phyloP scores from a whole-genome alignment of 352 stramenopile species.

The Pythium myriotylum region DNA sequence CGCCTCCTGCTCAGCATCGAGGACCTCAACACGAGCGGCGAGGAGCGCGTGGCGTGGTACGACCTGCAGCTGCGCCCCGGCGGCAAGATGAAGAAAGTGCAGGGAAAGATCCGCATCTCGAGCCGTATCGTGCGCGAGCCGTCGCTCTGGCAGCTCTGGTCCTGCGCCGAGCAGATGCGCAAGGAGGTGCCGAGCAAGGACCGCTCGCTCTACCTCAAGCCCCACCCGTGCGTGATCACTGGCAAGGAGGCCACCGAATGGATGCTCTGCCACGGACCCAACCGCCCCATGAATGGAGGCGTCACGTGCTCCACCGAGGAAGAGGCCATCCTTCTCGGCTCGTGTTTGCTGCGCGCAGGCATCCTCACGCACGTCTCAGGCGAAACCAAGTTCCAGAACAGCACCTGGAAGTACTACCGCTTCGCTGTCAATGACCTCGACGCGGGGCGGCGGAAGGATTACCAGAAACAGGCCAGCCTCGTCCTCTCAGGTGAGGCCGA shows the following conservation, averaged over 20 bases:
- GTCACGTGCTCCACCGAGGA: conserved; percentile 85
- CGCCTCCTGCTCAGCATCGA: conserved; percentile 80
- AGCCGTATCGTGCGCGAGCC: conserved; percentile 86
- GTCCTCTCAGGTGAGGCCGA: conserved; percentile 76
- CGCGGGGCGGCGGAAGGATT: conserved; percentile 44
- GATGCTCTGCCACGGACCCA: conserved; percentile 86
- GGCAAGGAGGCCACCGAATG: conserved; percentile 82
- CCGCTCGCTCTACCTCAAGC: conserved; percentile 85
- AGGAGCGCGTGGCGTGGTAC: conserved; percentile 86
- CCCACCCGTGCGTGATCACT: conserved; percentile 75
- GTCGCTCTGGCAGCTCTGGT: conserved; percentile 84
- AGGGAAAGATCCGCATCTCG: conserved; percentile 82
- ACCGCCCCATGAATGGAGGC: conserved; percentile 83
- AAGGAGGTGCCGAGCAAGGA: conserved; percentile 69
- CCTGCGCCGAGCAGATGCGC: conserved; percentile 82
- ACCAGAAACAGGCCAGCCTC: conserved; percentile 55
- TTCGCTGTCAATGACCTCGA: conserved; percentile 86
- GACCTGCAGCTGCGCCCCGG: conserved; percentile 78
- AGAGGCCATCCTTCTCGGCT: conserved; percentile 79
- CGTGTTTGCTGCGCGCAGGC: conserved; percentile 63
- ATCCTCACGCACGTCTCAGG: conserved; percentile 78
- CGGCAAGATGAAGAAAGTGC: conserved; percentile 86
- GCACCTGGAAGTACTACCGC: conserved; percentile 88
- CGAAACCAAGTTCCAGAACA: conserved; percentile 75
- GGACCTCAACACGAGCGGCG: conserved; percentile 81